Percentiles rank a stretch among this genome's conserved stretches.
phyloP scores from a whole-genome alignment of 2,329 filamentous ascomycete genomes.

The Diplodia sapinea region DNA sequence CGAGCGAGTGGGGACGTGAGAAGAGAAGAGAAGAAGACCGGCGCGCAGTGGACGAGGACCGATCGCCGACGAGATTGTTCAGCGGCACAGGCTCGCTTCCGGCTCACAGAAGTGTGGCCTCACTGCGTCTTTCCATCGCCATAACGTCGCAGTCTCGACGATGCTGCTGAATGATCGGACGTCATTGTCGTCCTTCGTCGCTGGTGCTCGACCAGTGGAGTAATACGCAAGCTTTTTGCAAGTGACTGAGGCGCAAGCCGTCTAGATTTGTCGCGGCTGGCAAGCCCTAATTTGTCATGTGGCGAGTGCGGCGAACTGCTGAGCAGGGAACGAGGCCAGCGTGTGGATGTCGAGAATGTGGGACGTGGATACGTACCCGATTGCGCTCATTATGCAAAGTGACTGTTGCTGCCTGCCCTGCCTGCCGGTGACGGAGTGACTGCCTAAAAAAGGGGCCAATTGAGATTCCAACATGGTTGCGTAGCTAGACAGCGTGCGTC shows the following conservation, averaged over 20 bases:
- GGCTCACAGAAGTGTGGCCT: not conserved
- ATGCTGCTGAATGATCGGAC: not conserved
- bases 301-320: not conserved
- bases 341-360: not conserved
- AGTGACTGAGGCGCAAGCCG: not conserved
- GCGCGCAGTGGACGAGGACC: not conserved
- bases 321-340: not conserved
- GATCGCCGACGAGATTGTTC: not conserved
- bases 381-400: not conserved
- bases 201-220: no score
- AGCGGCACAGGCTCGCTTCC: not conserved
- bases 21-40: not conserved
- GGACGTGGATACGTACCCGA: not conserved
- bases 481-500: not conserved
- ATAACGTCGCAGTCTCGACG: not conserved
- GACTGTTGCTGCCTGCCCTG: not conserved
- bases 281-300: constrained; percentile 9
- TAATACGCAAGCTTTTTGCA: not conserved
- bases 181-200: no score
- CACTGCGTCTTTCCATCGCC: not conserved
- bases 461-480: not conserved
- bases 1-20: not conserved
- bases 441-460: not conserved
- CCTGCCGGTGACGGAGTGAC: not conserved
- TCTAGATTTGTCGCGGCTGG: not conserved